Base-by-base conservation (phyloP, 768 basidiomycete genomes). In the Tephrocybe sp. region DNA sequence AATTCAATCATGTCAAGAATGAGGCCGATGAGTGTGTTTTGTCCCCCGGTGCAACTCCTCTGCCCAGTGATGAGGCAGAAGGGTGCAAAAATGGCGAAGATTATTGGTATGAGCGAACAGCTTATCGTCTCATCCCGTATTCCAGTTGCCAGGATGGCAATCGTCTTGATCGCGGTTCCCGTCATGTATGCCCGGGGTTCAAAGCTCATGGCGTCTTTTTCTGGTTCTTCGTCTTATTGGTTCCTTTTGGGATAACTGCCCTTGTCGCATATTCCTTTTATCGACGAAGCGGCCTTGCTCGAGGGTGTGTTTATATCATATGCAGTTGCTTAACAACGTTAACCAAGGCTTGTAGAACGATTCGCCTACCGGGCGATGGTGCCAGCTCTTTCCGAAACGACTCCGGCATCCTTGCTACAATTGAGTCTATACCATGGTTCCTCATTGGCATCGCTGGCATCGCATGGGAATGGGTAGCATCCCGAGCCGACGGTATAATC, bases 91-190 rank as follows among this genome's bases (percentile, higher is more conserved):
- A 68, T 45, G 79, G 74, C 16, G 84, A 84, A 37, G 83, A 87
- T 3, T 91, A 77, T 65, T 99, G 97, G 97, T 98, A 94, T 64
- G 93, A 92, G 44, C 84, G 93, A 22, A 98, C 96, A 0, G 72
- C 86, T 4, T 96, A 96, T 63, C 89, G 94, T 43, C 86, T 91
- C 68, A 90, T 98, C 40, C 89, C 89, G 1, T 89, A 88, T 65
- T 96, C 95, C 28, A 81, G 75, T 18, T 99, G 97, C 64, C 81
- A 84, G 45, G 94, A 83, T 5, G 96, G 95, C 4, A 55, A 69
- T 1, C 78, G 89, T n/a, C 83, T 78, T 11, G 92, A 99, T 64
- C 83, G 75, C 31, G 97, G 97, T 4, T 59, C 61, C 6, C 55
- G 55, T 5, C 96, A 99, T 64, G 63, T 66, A 9, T 99, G 97